A percentile compares a stretch with the other conserved stretches of the same genome.
These are phyloP conservation scores for Lyophyllum shimeji DNA, from an alignment of 768 basidiomycete genomes.

Conservation along the genomic window DNA sequence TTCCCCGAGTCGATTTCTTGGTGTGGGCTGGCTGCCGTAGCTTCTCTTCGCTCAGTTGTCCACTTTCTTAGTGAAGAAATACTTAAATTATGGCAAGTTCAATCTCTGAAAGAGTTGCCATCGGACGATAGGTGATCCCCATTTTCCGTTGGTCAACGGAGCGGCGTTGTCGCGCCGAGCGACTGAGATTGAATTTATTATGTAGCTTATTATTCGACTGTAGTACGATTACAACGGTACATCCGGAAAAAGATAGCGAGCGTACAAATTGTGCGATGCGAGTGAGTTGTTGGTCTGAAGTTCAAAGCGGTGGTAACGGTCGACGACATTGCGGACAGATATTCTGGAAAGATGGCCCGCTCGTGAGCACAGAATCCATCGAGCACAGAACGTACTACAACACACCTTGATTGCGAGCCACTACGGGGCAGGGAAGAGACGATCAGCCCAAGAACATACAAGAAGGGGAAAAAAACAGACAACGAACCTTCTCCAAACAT, in stretches of 20 bases:
- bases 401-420: constrained; percentile 77
- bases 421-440: constrained; percentile 28
- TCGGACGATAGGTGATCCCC: no score
- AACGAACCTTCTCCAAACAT: constrained; percentile 73
- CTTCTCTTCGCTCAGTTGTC: no score
- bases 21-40: no score
- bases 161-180: no score
- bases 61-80: no score
- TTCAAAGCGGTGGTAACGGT: constrained; percentile 75
- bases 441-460: constrained; percentile 10
- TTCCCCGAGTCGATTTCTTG: no score
- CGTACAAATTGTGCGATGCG: background rate
- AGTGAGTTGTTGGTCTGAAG: background rate
- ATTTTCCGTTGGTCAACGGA: no score
- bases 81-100: no score
- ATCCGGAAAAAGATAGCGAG: background rate
- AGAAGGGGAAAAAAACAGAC: constrained; percentile 4
- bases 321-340: constrained; percentile 92
- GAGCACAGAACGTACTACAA: background rate
- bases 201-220: background rate
- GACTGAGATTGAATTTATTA: no score
- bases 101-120: no score
- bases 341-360: constrained; percentile 48
- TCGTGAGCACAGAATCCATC: background rate
- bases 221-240: background rate